Evolutionary conservation across 129 eudicot genomes (phyloP).

Genomic region (Flaveria sonorensis): DNA sequence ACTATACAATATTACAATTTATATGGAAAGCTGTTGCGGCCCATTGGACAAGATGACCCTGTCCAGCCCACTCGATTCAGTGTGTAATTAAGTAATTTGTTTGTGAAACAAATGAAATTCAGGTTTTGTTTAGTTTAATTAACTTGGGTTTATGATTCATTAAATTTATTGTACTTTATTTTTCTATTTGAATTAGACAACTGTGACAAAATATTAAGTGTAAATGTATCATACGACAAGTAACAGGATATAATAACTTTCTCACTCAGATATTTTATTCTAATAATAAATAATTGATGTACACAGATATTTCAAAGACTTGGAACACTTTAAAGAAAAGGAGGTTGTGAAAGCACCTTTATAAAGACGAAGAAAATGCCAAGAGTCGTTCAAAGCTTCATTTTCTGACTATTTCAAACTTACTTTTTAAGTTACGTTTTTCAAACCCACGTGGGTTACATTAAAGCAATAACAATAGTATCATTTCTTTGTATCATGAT

Average conservation of each 20-base stretch:
- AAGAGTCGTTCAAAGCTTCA: constrained; percentile 35
- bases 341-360: constrained; percentile 23
- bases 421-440: constrained; percentile 17
- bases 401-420: constrained; percentile 26
- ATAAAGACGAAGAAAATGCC: constrained; percentile 4
- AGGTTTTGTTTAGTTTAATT: neutral
- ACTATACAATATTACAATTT: too few relatives aligned
- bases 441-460: constrained; percentile 23
- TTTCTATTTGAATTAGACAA: neutral
- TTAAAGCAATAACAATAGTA: constrained; percentile 19
- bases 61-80: neutral
- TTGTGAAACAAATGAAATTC: neutral
- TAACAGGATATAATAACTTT: neutral
- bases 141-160: neutral
- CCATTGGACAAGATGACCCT: neutral
- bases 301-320: constrained; percentile 1
- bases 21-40: neutral
- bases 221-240: neutral
- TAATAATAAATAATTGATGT: neutral
- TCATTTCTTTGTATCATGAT: neutral
- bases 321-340: neutral
- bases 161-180: neutral
- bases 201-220: too few relatives aligned
- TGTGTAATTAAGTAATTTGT: neutral
- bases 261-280: neutral